These are phyloP conservation scores for Wickerhamomyces sydowiorum DNA, from an alignment of 805 yeast species.

Conservation along the genomic window DNA sequence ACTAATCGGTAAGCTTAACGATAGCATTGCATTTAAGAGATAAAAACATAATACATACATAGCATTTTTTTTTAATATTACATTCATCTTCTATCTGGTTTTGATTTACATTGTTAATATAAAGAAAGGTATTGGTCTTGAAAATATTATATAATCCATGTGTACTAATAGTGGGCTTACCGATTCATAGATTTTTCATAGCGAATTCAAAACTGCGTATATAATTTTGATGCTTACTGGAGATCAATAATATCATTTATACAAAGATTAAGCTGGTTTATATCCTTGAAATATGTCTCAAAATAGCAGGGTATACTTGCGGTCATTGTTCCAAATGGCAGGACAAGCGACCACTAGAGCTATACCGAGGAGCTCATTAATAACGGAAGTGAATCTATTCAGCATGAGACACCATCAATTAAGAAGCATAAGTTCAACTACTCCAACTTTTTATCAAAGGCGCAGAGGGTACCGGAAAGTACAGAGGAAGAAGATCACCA, in stretches of 20 bases:
- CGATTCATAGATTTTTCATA: background rate
- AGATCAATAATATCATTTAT: too few species aligned
- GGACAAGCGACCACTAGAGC: too few species aligned
- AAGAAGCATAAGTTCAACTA: background rate
- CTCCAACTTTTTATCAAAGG: background rate
- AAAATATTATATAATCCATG: background rate
- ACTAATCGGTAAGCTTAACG: slow-evolving; percentile 42
- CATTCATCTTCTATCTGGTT: background rate
- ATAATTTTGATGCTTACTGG: too few species aligned
- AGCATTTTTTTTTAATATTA: background rate
- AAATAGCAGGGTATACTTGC: too few species aligned
- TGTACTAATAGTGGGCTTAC: background rate
- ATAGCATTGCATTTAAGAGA: slow-evolving; percentile 14
- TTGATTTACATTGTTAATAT: background rate
- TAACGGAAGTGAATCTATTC: too few species aligned
- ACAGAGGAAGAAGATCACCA: slow-evolving; percentile 20
- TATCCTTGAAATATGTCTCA: too few species aligned
- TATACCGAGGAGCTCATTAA: too few species aligned
- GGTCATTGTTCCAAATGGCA: too few species aligned
- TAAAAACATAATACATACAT: too few species aligned
- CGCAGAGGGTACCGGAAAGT: background rate
- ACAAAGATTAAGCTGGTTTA: too few species aligned
- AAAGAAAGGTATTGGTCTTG: background rate
- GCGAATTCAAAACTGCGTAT: too few species aligned
- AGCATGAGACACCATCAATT: too few species aligned